Conservation (phyloP, 1,284 basidiomycete species). For the Polyporus tsugae region DNA sequence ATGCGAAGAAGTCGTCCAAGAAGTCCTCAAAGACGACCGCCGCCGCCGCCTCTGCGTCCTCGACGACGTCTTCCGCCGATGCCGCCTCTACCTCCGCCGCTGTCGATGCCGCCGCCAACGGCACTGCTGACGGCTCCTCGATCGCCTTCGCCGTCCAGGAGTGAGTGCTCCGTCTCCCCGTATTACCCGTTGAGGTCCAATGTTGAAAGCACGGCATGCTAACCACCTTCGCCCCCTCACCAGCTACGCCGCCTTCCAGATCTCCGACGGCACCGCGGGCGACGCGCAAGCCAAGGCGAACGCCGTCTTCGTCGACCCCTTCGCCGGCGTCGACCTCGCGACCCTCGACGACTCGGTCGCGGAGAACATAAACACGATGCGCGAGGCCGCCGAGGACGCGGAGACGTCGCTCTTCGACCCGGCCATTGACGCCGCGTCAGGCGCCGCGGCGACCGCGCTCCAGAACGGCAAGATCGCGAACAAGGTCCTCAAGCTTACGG, state of each 20-base stretch:
- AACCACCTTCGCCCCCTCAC: background rate
- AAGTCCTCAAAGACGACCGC: background rate
- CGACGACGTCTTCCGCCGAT: background rate
- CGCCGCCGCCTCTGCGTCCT: background rate
- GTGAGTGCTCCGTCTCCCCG: conserved; percentile 9
- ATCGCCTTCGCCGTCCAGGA: conserved; percentile 29
- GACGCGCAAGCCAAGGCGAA: conserved; percentile 51
- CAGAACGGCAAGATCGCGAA: conserved; percentile 59
- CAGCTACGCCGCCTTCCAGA: conserved; percentile 55
- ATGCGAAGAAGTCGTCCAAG: background rate
- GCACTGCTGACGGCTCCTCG: conserved; percentile 20
- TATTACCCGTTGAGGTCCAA: background rate
- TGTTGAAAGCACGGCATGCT: background rate
- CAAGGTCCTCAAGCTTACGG: conserved; percentile 60
- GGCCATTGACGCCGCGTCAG: conserved; percentile 50
- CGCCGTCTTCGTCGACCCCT: conserved; percentile 53
- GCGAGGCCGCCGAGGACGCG: conserved; percentile 51
- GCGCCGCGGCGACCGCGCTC: conserved; percentile 48
- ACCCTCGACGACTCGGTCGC: conserved; percentile 40
- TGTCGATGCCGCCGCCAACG: conserved; percentile 6
- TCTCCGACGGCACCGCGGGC: conserved; percentile 53
- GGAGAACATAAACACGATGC: conserved; percentile 53
- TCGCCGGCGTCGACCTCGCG: conserved; percentile 48
- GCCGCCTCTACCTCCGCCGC: conserved; percentile 14
- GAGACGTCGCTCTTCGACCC: conserved; percentile 56